A percentile compares a stretch with the other conserved stretches of the same genome.
Conservation (phyloP, 2,329 filamentous ascomycete species). For the Microdochium trichocladiopsis region DNA sequence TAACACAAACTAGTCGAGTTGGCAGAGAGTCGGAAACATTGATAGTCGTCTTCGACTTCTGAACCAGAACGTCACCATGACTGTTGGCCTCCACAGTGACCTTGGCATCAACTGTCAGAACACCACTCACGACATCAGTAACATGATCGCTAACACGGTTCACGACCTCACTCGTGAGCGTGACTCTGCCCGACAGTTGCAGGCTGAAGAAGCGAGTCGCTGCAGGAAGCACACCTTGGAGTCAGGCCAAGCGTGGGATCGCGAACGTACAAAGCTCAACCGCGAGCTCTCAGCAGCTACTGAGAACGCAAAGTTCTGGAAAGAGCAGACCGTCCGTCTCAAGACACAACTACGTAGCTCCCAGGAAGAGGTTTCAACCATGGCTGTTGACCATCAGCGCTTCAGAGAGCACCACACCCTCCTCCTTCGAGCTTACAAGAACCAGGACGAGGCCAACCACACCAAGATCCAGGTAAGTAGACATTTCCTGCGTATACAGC, state of each 20-base stretch:
- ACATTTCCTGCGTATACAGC: too few relatives aligned
- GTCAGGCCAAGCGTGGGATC: not conserved
- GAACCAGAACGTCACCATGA: not conserved
- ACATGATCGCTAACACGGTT: not conserved
- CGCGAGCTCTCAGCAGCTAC: not conserved
- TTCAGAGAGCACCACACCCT: not conserved
- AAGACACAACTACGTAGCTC: not conserved
- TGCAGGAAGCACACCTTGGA: not conserved
- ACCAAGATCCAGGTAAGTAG: not conserved
- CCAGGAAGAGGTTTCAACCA: not conserved
- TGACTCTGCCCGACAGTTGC: not conserved
- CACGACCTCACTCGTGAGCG: not conserved
- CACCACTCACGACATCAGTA: not conserved
- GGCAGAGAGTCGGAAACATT: not conserved
- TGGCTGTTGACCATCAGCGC: not conserved
- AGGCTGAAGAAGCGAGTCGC: not conserved
- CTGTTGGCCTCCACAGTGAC: not conserved
- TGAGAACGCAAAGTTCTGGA: not conserved
- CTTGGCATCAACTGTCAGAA: not conserved
- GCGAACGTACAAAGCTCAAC: not conserved
- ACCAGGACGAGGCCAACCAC: not conserved
- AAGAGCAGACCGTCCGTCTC: not conserved
- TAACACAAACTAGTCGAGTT: too few relatives aligned
- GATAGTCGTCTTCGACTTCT: not conserved
- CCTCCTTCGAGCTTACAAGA: not conserved